Evolutionary conservation across 2,329 filamentous ascomycete genomes (phyloP).

Genomic region (Sarocladium oryzae): DNA sequence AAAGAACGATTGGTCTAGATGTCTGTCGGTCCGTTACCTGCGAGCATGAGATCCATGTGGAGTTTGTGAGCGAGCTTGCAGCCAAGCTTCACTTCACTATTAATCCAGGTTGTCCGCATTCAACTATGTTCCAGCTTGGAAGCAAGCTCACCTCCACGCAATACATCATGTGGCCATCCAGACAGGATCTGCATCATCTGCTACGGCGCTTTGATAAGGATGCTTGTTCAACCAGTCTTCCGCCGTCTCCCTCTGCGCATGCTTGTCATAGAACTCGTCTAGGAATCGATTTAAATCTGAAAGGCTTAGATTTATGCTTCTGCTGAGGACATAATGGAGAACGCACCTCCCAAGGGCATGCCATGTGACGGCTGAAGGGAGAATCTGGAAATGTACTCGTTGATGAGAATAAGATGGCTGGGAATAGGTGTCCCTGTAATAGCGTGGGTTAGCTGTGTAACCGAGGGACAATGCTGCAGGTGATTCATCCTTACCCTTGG

Average conservation of each 20-base stretch:
- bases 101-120: too few relatives aligned
- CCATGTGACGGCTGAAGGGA: constrained; percentile 4
- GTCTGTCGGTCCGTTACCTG: too few relatives aligned
- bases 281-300: background rate
- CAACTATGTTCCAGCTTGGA: too few relatives aligned
- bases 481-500: too few relatives aligned
- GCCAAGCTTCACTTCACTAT: too few relatives aligned
- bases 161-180: background rate
- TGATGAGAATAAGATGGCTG: background rate
- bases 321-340: too few relatives aligned
- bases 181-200: background rate
- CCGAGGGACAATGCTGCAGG: background rate
- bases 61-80: too few relatives aligned
- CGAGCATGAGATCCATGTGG: too few relatives aligned
- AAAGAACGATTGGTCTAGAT: too few relatives aligned
- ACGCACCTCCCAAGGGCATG: background rate
- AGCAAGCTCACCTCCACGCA: too few relatives aligned
- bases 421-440: constrained; percentile 8
- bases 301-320: too few relatives aligned
- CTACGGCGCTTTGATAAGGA: background rate
- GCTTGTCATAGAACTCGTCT: too few relatives aligned
- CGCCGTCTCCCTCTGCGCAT: background rate
- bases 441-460: background rate
- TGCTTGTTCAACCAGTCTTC: background rate
- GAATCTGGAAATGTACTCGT: background rate